Evolutionary conservation across 176 grass and related monocot species (phyloP).

Genomic region (Triticum dicoccoides): DNA sequence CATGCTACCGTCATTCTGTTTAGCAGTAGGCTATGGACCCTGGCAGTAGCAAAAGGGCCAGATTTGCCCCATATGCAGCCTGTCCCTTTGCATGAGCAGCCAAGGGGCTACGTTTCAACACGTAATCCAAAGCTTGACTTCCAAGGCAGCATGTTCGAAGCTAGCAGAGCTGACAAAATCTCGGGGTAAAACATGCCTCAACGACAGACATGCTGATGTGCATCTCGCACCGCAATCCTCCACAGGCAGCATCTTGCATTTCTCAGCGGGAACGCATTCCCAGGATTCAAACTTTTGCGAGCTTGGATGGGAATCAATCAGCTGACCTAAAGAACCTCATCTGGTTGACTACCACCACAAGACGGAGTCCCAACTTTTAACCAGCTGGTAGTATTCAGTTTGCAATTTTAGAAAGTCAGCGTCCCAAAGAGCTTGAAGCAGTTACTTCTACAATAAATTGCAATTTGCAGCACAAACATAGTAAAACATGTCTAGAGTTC

Average conservation of each 20-base stretch:
- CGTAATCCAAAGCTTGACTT: slow-evolving; percentile 34
- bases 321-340: background rate
- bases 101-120: slow-evolving; percentile 28
- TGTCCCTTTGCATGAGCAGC: slow-evolving; percentile 7
- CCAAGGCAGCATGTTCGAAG: background rate
- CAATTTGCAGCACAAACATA: background rate
- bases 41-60: too few species aligned
- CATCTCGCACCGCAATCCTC: background rate
- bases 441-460: slow-evolving; percentile 20
- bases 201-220: background rate
- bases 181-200: background rate
- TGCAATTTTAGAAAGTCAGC: background rate
- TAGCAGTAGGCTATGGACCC: too few species aligned
- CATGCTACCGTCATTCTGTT: too few species aligned
- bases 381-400: background rate
- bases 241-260: background rate
- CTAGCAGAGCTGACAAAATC: background rate
- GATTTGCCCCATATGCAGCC: background rate
- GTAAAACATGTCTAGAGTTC: background rate
- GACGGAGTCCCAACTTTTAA: background rate
- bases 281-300: background rate
- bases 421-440: background rate
- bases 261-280: background rate
- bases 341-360: background rate
- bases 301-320: background rate